Evolutionary conservation across 108 stramenopile species (phyloP).

Genomic region (Cyclotella baltica): DNA sequence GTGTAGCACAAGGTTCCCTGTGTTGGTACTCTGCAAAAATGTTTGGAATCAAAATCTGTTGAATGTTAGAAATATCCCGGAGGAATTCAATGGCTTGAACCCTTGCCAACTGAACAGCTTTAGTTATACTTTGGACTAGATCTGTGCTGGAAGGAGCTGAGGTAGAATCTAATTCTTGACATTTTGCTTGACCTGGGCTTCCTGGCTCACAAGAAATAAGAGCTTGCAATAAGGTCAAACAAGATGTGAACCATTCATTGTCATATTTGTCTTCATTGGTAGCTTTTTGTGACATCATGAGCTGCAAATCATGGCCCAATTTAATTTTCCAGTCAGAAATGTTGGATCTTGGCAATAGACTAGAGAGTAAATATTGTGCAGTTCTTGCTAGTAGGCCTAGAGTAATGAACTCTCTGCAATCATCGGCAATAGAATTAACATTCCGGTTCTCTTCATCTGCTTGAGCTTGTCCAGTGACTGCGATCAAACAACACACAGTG

Average conservation of each 20-base stretch:
- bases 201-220: slow-evolving; percentile 16
- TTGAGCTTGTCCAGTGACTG: slow-evolving; percentile 74
- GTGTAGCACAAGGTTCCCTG: neutral
- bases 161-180: slow-evolving; percentile 1
- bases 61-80: slow-evolving; percentile 58
- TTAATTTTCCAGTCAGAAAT: slow-evolving; percentile 16
- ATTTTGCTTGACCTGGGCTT: neutral
- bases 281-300: slow-evolving; percentile 23
- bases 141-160: neutral
- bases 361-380: slow-evolving; percentile 76
- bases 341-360: slow-evolving; percentile 20
- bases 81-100: slow-evolving; percentile 67
- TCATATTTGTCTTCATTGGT: neutral
- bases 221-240: slow-evolving; percentile 27
- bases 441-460: slow-evolving; percentile 62
- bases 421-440: slow-evolving; percentile 62
- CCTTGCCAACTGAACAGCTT: slow-evolving; percentile 65
- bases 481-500: slow-evolving; percentile 78
- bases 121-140: slow-evolving; percentile 21
- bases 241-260: slow-evolving; percentile 19
- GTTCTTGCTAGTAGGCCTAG: slow-evolving; percentile 78
- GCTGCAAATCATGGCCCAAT: slow-evolving; percentile 9
- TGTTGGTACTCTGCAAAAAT: slow-evolving; percentile 18
- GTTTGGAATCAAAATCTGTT: slow-evolving; percentile 68
- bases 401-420: slow-evolving; percentile 74